Evolutionary conservation across 495 filamentous ascomycete species (phyloP), one percentile per base, ranked within the genome.

Genomic region (Pyronema omphalodes): DNA sequence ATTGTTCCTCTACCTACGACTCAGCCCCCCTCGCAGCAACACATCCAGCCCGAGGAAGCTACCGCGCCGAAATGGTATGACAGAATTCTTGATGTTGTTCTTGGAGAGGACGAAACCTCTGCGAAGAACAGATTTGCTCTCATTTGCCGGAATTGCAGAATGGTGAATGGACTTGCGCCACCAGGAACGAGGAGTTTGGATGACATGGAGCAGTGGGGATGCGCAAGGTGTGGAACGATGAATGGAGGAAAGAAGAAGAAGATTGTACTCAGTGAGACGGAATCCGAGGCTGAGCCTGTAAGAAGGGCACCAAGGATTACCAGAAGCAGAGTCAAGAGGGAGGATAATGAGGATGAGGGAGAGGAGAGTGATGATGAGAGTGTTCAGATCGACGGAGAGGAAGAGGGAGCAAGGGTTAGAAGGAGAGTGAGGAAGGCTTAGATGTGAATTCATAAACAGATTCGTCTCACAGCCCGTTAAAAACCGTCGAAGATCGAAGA

Each of bases 111-210:
- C 59, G 91, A 99, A 68, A 89, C 84, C 39, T 80, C 83, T 23
- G 78, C 93, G 0, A 89, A 85, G 68, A 94, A 95, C 68, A 78
- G 91, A 5, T 77, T 93, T 50, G 91, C 81, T 23, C 67, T 99
- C 60, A 91, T 99, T 49, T 99, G 91, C 69, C 57, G 65, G 17
- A 70, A 75, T 17, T 99, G 91, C 64, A 74, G 86, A 23, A 75
- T 95, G 8, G 89, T 99, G 35, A 99, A 99, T 63, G 91, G 91
- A 3, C 89, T 94, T 62, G 91, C 93, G 1, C 89, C 91, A 9
- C 91, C 91, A 0, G 91, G 93, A 1, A 78, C 82, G 3, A 82
- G 78, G 61, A 77, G 71, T 0, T 69, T 88, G 12, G 77, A 84
- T 12, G 89, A 94, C 43, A 66, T 99, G 0, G 91, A 89, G 8